Conservation (phyloP, 768 basidiomycete species). For the Amanita jacksonii region DNA sequence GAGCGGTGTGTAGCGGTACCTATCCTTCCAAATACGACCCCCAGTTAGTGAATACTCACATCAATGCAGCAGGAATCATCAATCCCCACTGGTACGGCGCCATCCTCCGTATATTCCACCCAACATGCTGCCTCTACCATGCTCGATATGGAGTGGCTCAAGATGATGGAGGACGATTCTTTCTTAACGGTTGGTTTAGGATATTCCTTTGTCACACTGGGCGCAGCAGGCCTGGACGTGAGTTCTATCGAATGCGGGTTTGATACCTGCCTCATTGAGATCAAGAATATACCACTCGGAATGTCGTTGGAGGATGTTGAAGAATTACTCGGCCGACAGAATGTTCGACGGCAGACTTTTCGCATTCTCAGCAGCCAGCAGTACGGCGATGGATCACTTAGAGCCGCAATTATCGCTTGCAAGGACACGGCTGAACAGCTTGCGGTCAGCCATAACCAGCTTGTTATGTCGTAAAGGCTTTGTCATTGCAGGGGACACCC, state of each 20-base stretch:
- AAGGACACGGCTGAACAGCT: neutral
- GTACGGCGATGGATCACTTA: slow-evolving; percentile 2
- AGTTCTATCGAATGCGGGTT: slow-evolving; percentile 11
- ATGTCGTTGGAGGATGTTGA: neutral
- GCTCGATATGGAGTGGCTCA: slow-evolving; percentile 3
- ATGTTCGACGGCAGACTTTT: neutral
- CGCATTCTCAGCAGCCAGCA: neutral
- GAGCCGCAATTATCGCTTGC: neutral
- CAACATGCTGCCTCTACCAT: no score
- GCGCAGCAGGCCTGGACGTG: slow-evolving; percentile 11
- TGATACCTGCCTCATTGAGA: slow-evolving; percentile 10
- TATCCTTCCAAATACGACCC: no score
- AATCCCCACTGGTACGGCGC: no score
- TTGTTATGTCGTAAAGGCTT: no score
- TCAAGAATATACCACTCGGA: slow-evolving; percentile 9
- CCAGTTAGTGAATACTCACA: no score
- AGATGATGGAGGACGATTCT: slow-evolving; percentile 5
- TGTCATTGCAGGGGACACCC: no score
- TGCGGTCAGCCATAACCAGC: neutral
- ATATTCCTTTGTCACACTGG: slow-evolving; percentile 12
- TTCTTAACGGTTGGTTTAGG: slow-evolving; percentile 8
- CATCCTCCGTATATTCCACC: no score
- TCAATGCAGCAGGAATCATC: no score
- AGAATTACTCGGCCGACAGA: slow-evolving; percentile 6
- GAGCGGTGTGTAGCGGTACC: no score